These are phyloP conservation scores for Scheffersomyces spartinae DNA, from an alignment of 805 yeast species.

Conservation along the genomic window DNA sequence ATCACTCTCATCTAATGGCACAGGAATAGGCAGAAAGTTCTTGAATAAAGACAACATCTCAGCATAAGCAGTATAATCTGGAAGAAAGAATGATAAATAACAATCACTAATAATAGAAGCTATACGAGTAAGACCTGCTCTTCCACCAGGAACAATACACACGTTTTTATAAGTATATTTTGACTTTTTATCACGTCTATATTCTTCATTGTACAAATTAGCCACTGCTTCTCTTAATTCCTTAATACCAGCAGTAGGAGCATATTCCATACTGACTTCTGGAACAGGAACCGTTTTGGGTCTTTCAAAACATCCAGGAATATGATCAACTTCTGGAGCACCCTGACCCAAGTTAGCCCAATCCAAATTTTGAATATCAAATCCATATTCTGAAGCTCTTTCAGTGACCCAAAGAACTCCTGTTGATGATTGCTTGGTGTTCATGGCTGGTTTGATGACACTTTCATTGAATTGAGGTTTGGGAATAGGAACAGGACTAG, in stretches of 20 bases:
- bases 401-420: conserved; percentile 60
- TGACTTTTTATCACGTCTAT: conserved; percentile 36
- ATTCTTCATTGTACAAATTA: conserved; percentile 40
- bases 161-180: conserved; percentile 50
- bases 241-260: conserved; percentile 48
- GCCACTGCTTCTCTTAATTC: conserved; percentile 49
- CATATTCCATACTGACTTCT: conserved; percentile 41
- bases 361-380: conserved; percentile 23
- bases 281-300: conserved; percentile 37
- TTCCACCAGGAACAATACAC: conserved; percentile 54
- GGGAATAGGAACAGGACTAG: conserved; percentile 40
- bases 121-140: conserved; percentile 51
- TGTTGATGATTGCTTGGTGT: conserved; percentile 46
- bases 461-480: conserved; percentile 32
- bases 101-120: conserved; percentile 51
- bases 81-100: conserved; percentile 46
- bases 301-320: conserved; percentile 46
- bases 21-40: conserved; percentile 53
- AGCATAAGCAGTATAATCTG: conserved; percentile 56
- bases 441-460: conserved; percentile 45
- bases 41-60: conserved; percentile 53
- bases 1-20: conserved; percentile 45
- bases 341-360: conserved; percentile 61
- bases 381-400: conserved; percentile 48
- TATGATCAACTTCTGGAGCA: conserved; percentile 49